These are phyloP conservation scores for Gomphus sp. DNA, from an alignment of 1,284 basidiomycete genomes.

Conservation along the genomic window DNA sequence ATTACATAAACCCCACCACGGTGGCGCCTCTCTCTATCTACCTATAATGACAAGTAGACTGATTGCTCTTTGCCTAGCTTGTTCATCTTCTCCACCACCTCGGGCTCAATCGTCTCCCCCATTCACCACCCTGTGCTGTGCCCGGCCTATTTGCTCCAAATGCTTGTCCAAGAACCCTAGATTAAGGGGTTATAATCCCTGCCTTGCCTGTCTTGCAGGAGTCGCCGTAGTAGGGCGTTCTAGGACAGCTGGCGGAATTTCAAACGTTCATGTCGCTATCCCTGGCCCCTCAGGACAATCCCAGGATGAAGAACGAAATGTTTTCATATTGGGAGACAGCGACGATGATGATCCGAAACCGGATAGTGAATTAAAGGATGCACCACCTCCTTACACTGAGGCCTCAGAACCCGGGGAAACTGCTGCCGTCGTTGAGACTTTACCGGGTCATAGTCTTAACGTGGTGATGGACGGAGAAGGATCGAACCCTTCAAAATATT, in stretches of 20 bases:
- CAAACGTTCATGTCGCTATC: background rate
- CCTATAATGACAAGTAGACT: background rate
- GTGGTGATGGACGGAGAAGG: background rate
- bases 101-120: slow-evolving; percentile 16
- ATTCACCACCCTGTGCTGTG: slow-evolving; percentile 50
- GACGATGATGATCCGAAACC: slow-evolving; percentile 33
- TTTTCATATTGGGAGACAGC: slow-evolving; percentile 55
- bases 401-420: background rate
- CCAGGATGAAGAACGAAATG: slow-evolving; percentile 37
- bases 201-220: slow-evolving; percentile 52
- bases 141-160: slow-evolving; percentile 44
- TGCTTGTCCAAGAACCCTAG: slow-evolving; percentile 50
- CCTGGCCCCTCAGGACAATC: slow-evolving; percentile 2
- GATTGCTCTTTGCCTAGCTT: slow-evolving; percentile 48
- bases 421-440: slow-evolving; percentile 14
- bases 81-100: slow-evolving; percentile 51
- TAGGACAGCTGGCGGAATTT: slow-evolving; percentile 12
- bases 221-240: slow-evolving; percentile 32
- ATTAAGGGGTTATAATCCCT: slow-evolving; percentile 53
- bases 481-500: slow-evolving; percentile 34
- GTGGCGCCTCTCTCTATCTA: no score
- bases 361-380: background rate
- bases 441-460: background rate
- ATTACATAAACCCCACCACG: background rate
- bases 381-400: background rate